Evolutionary conservation across 2,329 filamentous ascomycete genomes (phyloP).

Genomic region (Fusarium sp.): DNA sequence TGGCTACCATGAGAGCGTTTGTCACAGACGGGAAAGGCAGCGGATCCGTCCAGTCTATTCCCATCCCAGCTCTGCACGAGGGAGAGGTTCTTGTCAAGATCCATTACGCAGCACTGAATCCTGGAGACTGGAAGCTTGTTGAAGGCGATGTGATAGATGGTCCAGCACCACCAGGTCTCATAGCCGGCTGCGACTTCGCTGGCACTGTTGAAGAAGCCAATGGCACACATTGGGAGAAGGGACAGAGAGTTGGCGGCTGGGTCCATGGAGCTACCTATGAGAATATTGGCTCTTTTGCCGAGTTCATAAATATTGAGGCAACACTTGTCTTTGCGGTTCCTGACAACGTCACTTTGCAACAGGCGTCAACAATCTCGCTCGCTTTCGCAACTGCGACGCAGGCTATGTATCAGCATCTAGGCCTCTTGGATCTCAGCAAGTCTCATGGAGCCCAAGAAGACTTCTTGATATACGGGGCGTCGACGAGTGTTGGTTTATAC

Average conservation of each 20-base stretch:
- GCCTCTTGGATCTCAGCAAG: background rate
- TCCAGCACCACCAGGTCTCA: background rate
- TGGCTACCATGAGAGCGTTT: slow-evolving; percentile 14
- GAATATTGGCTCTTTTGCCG: slow-evolving; percentile 1
- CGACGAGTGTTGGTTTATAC: slow-evolving; percentile 18
- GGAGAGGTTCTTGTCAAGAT: slow-evolving; percentile 12
- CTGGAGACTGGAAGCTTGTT: slow-evolving; percentile 22
- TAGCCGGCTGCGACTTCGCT: slow-evolving; percentile 18
- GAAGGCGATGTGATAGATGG: slow-evolving; percentile 4
- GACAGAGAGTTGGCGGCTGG: slow-evolving; percentile 16
- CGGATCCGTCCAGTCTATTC: background rate
- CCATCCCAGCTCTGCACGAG: background rate
- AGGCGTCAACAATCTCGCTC: slow-evolving; percentile 11
- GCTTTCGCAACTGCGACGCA: slow-evolving; percentile 19
- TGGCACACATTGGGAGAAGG: background rate
- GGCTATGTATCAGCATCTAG: slow-evolving; percentile 6
- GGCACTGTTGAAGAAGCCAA: slow-evolving; percentile 8
- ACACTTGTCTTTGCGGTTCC: slow-evolving; percentile 13
- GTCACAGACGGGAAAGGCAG: slow-evolving; percentile 7
- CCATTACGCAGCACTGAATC: slow-evolving; percentile 11
- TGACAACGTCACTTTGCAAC: slow-evolving; percentile 5
- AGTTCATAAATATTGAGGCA: slow-evolving; percentile 7
- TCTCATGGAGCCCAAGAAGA: accelerated
- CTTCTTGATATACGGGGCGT: slow-evolving; percentile 15
- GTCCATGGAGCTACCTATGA: slow-evolving; percentile 8